Evolutionary conservation across 345 rosid species (phyloP).

Genomic region (Bruguiera sexangula): DNA sequence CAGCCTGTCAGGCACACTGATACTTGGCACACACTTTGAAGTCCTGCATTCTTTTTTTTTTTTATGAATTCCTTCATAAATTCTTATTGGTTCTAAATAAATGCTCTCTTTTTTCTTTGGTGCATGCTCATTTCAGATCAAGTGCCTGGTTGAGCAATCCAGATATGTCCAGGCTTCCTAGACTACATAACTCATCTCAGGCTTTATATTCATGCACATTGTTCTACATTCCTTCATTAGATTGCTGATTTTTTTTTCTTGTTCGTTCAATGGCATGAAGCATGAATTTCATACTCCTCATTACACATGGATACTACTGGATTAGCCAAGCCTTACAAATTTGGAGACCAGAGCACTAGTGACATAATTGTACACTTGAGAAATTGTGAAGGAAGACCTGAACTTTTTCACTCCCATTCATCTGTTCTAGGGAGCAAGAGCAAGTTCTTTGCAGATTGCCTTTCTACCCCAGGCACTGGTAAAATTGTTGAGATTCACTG

Average conservation of each 20-base stretch:
- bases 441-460: conserved; percentile 38
- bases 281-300: conserved; percentile 30
- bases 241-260: background rate
- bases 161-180: background rate
- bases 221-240: conserved; percentile 9
- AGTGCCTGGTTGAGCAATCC: conserved; percentile 5
- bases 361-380: conserved; percentile 33
- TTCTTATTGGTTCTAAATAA: background rate
- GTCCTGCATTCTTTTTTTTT: too few species aligned
- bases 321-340: conserved; percentile 26
- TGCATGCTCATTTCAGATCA: background rate
- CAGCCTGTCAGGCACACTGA: too few species aligned
- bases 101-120: background rate
- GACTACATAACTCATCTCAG: background rate
- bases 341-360: conserved; percentile 38
- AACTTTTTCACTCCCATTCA: conserved; percentile 39
- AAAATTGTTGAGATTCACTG: conserved; percentile 35
- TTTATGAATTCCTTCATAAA: background rate
- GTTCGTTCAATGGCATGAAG: conserved; percentile 23
- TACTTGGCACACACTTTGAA: too few species aligned
- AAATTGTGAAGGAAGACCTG: conserved; percentile 42
- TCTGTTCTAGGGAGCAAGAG: conserved; percentile 35
- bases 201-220: background rate
- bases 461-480: conserved; percentile 24
- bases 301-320: conserved; percentile 36